Evolutionary conservation across 345 rosid genomes (phyloP), one percentile per base, ranked within the genome.

Genomic region (Geranium brycei): DNA sequence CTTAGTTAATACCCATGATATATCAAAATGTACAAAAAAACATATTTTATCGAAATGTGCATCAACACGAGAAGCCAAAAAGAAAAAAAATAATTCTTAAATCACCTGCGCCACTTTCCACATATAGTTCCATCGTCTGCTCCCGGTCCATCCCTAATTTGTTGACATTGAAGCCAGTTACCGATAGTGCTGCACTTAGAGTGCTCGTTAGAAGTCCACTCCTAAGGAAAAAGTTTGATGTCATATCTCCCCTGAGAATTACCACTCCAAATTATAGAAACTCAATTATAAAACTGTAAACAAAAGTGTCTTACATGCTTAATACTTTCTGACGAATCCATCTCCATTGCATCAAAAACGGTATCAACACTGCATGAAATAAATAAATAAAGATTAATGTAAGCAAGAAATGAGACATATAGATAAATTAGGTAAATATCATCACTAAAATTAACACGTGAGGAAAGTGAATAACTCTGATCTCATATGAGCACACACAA

Each of bases 71-170:
- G 14, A 47, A 47, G 14, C 11, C 3, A 57, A 18, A 59, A 35
- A 14, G 57, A 28, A 58, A 17, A 58, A 17, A 16, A 58, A 35
- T 35, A 35, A 31, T 19, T 66, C 11, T 62, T 40, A n/a, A 18
- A 64, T 76, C 82, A 91, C 97, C 99, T 88, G 73, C 95, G 96
- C 99, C 99, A 91, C 77, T 95, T 95, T 69, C 99, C 99, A 70
- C 99, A 91, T 66, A 83, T 68, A 69, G 76, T 75, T 76, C 82
- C 87, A 66, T 75, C 73, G 14, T 13, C 62, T 63, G 71, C 78
- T 65, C 71, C 67, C 58, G 63, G 47, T 60, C 70, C 78, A 57
- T 80, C 82, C 41, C 76, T 57, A 31, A 76, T 73, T 70, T 75
- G 80, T 75, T 76, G 80, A 72, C 99, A 95, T 53, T 88, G 97